Conservation (phyloP, 1,139 yeast species). For the Sugiyamaella grinbergsii region DNA sequence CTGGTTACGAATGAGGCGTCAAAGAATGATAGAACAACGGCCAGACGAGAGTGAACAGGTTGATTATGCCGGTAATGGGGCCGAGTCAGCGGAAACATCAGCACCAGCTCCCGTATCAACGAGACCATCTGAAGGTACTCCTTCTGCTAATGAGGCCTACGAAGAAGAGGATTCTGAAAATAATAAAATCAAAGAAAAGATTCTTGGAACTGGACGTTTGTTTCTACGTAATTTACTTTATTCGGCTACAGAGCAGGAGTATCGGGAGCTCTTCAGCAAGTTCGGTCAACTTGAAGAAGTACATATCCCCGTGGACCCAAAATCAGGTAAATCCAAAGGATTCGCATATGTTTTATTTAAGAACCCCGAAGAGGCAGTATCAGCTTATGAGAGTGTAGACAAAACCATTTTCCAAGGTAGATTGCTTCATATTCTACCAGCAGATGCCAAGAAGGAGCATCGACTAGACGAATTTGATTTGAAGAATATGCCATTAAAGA, state of each 20-base stretch:
- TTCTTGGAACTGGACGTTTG: constrained; percentile 73
- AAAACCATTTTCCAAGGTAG: constrained; percentile 95
- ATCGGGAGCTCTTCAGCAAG: constrained; percentile 55
- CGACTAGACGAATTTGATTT: constrained; percentile 89
- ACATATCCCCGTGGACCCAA: constrained; percentile 86
- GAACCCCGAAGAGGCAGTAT: constrained; percentile 67
- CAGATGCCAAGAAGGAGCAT: constrained; percentile 69
- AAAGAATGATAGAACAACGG: constrained; percentile 63
- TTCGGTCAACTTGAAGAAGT: constrained; percentile 55
- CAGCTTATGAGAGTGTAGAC: constrained; percentile 73
- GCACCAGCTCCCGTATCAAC: not conserved
- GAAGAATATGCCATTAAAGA: constrained; percentile 86
- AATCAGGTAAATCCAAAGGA: constrained; percentile 90
- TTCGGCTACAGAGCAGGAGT: constrained; percentile 78
- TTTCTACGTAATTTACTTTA: constrained; percentile 86
- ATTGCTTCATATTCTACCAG: constrained; percentile 84
- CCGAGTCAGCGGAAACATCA: constrained; percentile 6
- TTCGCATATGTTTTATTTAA: constrained; percentile 81
- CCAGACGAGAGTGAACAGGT: constrained; percentile 27
- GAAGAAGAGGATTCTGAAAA: constrained; percentile 44
- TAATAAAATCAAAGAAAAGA: constrained; percentile 53
- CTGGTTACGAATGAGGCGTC: constrained; percentile 81
- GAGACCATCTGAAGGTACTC: constrained; percentile 30
- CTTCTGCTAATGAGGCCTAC: constrained; percentile 19
- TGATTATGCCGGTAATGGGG: not conserved